Evolutionary conservation across 1,139 yeast species (phyloP).

Genomic region (Saccharomyces hybrid): DNA sequence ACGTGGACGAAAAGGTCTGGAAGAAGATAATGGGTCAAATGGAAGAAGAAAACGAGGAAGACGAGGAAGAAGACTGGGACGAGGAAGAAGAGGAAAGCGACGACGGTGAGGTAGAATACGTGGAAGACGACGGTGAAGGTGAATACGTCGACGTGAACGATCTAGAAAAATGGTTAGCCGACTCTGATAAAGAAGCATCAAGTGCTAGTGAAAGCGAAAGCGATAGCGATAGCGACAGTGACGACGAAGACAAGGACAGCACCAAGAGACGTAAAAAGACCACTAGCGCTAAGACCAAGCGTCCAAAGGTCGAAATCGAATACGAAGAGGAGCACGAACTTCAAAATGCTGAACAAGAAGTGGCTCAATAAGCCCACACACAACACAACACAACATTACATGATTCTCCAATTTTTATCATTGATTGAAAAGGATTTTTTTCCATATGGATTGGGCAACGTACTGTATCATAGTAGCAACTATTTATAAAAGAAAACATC

Average conservation of each 20-base stretch:
- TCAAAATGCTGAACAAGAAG: slow-evolving; percentile 25
- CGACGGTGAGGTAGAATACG: slow-evolving; percentile 76
- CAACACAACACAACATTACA: slow-evolving; percentile 4
- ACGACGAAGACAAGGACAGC: slow-evolving; percentile 35
- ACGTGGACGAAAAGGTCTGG: slow-evolving; percentile 95
- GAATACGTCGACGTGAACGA: slow-evolving; percentile 90
- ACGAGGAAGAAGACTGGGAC: slow-evolving; percentile 48
- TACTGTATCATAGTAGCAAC: neutral
- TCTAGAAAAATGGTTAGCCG: slow-evolving; percentile 82
- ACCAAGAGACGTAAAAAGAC: slow-evolving; percentile 39
- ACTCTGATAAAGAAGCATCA: slow-evolving; percentile 41
- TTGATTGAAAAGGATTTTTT: neutral
- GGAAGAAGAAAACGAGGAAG: slow-evolving; percentile 58
- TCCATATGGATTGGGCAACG: neutral
- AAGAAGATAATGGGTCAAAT: slow-evolving; percentile 75
- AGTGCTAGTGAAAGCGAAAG: slow-evolving; percentile 33
- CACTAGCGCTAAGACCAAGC: slow-evolving; percentile 41
- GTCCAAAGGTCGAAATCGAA: slow-evolving; percentile 76
- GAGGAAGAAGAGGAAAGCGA: slow-evolving; percentile 52
- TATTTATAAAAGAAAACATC: neutral
- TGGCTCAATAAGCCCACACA: slow-evolving; percentile 17
- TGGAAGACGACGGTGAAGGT: slow-evolving; percentile 78
- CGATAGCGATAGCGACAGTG: slow-evolving; percentile 30
- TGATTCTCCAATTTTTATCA: neutral
- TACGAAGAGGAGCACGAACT: slow-evolving; percentile 58